Percentiles rank a stretch among this genome's conserved stretches.
Conservation (phyloP, 257 asterid species). For the Solanum gandarillasii region DNA sequence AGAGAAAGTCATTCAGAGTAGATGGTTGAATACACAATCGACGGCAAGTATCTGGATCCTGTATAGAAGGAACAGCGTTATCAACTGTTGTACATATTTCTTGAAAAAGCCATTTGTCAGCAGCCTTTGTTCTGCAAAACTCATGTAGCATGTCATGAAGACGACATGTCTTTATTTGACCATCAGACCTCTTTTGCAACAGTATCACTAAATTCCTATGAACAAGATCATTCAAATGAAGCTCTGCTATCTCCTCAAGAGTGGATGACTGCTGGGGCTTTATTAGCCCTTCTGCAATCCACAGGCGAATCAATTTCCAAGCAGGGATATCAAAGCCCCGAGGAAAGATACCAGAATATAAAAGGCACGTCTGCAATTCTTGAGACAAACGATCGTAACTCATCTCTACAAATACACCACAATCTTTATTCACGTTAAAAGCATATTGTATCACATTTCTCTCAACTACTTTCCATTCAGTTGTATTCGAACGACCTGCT, state of each 20-base stretch:
- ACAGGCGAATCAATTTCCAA: background rate
- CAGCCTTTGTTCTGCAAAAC: conserved; percentile 9
- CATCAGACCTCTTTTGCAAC: background rate
- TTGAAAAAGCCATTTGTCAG: background rate
- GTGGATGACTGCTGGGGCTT: background rate
- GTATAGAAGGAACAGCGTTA: background rate
- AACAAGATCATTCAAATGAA: background rate
- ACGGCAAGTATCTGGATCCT: background rate
- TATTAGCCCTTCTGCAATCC: background rate
- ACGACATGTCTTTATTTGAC: conserved; percentile 1
- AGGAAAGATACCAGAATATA: conserved; percentile 10
- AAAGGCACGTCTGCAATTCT: background rate
- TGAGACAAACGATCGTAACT: conserved; percentile 7
- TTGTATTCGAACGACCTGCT: background rate
- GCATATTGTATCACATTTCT: conserved; percentile 1
- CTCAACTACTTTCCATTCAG: background rate
- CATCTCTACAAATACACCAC: background rate
- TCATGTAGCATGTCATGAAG: background rate
- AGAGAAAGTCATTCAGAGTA: background rate
- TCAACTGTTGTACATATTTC: background rate
- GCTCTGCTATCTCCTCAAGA: conserved; percentile 11
- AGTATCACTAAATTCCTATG: background rate
- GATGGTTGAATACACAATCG: background rate
- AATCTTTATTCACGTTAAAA: too few relatives aligned
- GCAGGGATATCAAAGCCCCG: background rate